Conservation (phyloP, 2,329 filamentous ascomycete species). For the Trichoderma sp. region DNA sequence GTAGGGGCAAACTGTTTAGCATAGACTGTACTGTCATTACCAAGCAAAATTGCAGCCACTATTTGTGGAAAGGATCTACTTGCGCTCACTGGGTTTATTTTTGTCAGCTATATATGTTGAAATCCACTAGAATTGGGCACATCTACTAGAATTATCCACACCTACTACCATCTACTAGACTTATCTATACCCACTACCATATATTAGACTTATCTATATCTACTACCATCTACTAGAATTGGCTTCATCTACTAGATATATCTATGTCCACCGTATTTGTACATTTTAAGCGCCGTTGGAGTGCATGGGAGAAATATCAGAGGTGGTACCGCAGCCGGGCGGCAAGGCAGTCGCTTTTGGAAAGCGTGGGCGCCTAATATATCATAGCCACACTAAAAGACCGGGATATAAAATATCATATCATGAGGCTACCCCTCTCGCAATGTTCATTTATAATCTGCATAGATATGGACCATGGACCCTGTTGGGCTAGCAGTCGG, state of each 20-base stretch:
- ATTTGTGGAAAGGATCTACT: too few species aligned
- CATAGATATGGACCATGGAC: too few species aligned
- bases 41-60: too few species aligned
- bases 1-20: too few species aligned
- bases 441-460: not conserved
- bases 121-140: too few species aligned
- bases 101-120: too few species aligned
- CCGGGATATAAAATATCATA: not conserved
- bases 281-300: not conserved
- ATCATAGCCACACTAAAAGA: not conserved
- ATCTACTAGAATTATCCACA: not conserved
- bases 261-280: not conserved
- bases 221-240: too few species aligned
- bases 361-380: not conserved
- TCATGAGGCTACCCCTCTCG: not conserved
- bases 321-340: not conserved
- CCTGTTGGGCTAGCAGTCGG: not conserved
- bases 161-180: not conserved
- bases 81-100: too few species aligned
- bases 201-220: not conserved
- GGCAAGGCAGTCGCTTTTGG: not conserved
- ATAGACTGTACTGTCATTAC: too few species aligned
- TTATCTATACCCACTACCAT: not conserved
- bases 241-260: too few species aligned
- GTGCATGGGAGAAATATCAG: not conserved